phyloP scores from a whole-genome alignment of 345 rosid genomes.

The Litchi chinensis region DNA sequence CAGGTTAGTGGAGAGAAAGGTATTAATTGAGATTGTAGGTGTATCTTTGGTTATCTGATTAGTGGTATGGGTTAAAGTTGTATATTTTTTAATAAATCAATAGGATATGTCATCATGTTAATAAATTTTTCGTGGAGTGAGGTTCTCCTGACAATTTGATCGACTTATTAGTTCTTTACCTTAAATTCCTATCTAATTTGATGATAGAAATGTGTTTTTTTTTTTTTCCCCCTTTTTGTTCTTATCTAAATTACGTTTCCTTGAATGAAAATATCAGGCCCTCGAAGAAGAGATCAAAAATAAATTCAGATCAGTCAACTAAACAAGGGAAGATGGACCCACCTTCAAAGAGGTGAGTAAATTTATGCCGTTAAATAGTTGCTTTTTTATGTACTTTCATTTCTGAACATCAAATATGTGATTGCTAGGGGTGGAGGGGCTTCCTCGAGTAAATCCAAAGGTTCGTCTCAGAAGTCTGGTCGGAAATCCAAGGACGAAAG shows the following conservation, averaged over 20 bases:
- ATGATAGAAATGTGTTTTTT: background rate
- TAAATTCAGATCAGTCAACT: slow-evolving; percentile 33
- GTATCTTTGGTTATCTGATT: too few species aligned
- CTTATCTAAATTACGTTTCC: background rate
- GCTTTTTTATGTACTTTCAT: background rate
- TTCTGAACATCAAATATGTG: slow-evolving; percentile 18
- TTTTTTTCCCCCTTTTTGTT: background rate
- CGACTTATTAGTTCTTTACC: too few species aligned
- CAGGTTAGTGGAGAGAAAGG: too few species aligned
- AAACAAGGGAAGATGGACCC: slow-evolving; percentile 54
- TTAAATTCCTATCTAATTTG: too few species aligned
- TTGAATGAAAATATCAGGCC: slow-evolving; percentile 50
- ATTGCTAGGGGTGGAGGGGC: slow-evolving; percentile 60
- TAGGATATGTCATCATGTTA: too few species aligned
- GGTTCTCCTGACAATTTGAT: background rate
- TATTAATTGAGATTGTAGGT: too few species aligned
- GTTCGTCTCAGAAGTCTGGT: slow-evolving; percentile 28
- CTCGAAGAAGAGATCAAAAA: slow-evolving; percentile 61
- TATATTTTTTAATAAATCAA: too few species aligned
- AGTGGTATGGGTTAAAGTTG: too few species aligned
- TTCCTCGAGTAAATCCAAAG: slow-evolving; percentile 62
- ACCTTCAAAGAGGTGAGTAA: slow-evolving; percentile 58
- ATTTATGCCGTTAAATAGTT: background rate
- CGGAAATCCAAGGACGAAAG: slow-evolving; percentile 36
- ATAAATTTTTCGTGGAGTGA: background rate